A percentile compares a stretch with the other conserved stretches of the same genome.
Evolutionary conservation across 1,284 basidiomycete genomes (phyloP).

Genomic region (Apiotrichum brassicae): DNA sequence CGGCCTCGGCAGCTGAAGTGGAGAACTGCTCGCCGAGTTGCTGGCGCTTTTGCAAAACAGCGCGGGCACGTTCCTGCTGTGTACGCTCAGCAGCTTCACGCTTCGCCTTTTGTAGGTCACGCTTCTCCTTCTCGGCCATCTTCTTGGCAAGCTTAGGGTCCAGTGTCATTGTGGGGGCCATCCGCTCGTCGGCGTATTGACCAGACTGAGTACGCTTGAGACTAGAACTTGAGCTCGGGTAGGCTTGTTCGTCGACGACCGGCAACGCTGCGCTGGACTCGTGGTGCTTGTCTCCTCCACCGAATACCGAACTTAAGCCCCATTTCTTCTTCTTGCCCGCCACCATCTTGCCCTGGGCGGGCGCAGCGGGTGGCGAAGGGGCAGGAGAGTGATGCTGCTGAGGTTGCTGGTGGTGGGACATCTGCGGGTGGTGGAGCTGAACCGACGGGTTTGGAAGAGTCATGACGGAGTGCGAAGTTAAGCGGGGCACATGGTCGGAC

Average conservation of each 20-base stretch:
- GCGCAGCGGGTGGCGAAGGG: background rate
- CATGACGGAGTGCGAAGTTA: conserved; percentile 3
- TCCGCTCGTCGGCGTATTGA: conserved; percentile 58
- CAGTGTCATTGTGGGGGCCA: conserved; percentile 34
- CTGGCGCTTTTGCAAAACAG: conserved; percentile 88
- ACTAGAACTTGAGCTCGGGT: conserved; percentile 21
- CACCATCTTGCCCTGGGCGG: background rate
- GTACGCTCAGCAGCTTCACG: conserved; percentile 66
- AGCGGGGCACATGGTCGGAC: background rate
- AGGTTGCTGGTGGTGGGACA: background rate
- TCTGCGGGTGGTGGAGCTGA: background rate
- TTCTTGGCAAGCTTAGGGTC: conserved; percentile 85
- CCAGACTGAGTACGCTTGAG: conserved; percentile 80
- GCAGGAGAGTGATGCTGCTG: background rate
- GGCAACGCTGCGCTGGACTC: conserved; percentile 49
- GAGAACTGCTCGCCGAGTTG: conserved; percentile 58
- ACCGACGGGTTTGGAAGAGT: background rate
- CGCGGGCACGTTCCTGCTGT: conserved; percentile 75
- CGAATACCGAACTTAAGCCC: conserved; percentile 58
- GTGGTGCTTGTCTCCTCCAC: conserved; percentile 60
- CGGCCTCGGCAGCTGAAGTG: no score
- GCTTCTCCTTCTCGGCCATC: conserved; percentile 74
- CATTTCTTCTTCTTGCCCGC: conserved; percentile 48
- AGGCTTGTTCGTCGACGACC: conserved; percentile 56
- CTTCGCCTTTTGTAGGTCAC: conserved; percentile 80